These are phyloP conservation scores for Sanghuangporus baumii DNA, from an alignment of 1,284 basidiomycete species.

Conservation along the genomic window DNA sequence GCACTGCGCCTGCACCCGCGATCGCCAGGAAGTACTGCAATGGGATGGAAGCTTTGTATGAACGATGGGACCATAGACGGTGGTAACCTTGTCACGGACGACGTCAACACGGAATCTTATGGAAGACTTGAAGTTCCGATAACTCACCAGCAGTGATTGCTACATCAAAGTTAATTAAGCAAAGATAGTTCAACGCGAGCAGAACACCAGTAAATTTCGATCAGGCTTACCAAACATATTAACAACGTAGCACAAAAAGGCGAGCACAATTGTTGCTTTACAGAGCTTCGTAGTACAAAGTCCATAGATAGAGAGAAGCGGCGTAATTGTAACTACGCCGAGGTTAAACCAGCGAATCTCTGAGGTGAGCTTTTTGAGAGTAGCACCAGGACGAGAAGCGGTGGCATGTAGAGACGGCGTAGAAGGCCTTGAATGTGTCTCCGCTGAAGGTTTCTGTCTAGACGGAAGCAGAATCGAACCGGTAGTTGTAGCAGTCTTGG, in stretches of 20 bases:
- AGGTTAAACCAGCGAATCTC: conserved; percentile 61
- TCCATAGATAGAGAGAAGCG: conserved; percentile 63
- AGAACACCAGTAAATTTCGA: neutral
- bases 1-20: conserved; percentile 81
- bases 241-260: conserved; percentile 67
- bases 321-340: conserved; percentile 60
- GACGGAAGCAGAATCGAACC: neutral
- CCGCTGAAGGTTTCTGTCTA: neutral
- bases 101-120: neutral
- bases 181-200: conserved; percentile 16
- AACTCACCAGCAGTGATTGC: conserved; percentile 59
- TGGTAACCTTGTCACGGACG: conserved; percentile 63
- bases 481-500: neutral
- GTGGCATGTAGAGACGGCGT: neutral
- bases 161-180: conserved; percentile 22
- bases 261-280: conserved; percentile 53
- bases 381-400: neutral
- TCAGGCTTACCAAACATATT: conserved; percentile 55
- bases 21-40: conserved; percentile 73
- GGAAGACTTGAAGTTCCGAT: neutral
- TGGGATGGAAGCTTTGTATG: conserved; percentile 75
- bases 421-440: neutral
- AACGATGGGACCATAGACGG: conserved; percentile 86
- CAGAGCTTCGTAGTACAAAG: conserved; percentile 41
- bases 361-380: conserved; percentile 33